A percentile compares a stretch with the other conserved stretches of the same genome.
These are phyloP conservation scores for Aspergillus aculeatinus DNA, from an alignment of 2,329 filamentous ascomycete genomes.

Conservation along the genomic window DNA sequence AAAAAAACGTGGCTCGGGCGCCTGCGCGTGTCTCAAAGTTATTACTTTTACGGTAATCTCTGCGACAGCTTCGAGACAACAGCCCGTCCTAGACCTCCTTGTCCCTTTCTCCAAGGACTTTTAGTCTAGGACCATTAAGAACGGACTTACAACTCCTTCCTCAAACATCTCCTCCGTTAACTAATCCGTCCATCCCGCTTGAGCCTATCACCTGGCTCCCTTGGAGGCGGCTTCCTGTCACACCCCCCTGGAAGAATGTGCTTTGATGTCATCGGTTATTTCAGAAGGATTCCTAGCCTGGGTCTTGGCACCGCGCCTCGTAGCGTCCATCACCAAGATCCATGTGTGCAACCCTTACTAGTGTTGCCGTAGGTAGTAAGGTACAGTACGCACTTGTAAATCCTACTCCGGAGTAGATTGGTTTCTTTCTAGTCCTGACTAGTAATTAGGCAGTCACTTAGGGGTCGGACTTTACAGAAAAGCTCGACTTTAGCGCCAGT, in stretches of 20 bases:
- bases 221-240: background rate
- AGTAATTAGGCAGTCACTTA: background rate
- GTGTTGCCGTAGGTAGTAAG: background rate
- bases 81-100: background rate
- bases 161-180: background rate
- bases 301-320: background rate
- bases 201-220: background rate
- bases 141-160: too few relatives aligned
- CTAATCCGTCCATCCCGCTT: background rate
- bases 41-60: constrained; percentile 4
- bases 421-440: background rate
- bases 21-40: constrained; percentile 1
- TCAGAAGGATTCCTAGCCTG: background rate
- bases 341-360: background rate
- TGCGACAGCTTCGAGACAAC: background rate
- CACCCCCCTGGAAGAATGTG: background rate
- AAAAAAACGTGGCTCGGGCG: constrained; percentile 6
- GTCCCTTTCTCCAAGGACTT: too few relatives aligned
- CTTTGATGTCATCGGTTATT: background rate
- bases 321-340: background rate
- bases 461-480: background rate
- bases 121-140: too few relatives aligned
- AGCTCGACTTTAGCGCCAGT: background rate
- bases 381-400: background rate
- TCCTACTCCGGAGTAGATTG: background rate